Evolutionary conservation across 2,329 filamentous ascomycete species (phyloP).

Genomic region (Fusarium brachygibbosum): DNA sequence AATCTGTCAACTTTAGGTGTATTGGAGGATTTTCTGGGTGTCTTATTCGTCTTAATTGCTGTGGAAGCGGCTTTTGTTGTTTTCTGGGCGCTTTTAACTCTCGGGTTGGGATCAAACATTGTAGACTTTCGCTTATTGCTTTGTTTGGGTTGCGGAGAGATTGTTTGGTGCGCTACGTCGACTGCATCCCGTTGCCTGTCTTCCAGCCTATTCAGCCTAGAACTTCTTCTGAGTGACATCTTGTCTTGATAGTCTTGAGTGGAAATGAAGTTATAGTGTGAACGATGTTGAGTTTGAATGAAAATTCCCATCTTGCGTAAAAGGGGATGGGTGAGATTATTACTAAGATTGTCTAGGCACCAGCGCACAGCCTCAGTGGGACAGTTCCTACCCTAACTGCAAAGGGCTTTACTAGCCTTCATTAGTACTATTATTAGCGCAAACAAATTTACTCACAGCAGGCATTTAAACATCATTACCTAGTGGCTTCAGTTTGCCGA

Average conservation of each 20-base stretch:
- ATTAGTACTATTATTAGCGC: background rate
- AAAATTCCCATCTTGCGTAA: background rate
- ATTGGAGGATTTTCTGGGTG: background rate
- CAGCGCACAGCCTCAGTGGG: background rate
- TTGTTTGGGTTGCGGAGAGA: background rate
- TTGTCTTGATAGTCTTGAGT: background rate
- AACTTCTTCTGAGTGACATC: conserved; percentile 28
- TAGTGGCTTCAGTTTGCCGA: too few species aligned
- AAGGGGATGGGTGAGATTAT: background rate
- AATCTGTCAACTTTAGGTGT: background rate
- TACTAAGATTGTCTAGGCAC: background rate
- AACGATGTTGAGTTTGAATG: background rate
- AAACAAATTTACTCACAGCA: too few species aligned
- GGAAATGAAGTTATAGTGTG: background rate
- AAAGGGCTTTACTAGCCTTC: background rate
- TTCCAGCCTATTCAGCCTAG: conserved; percentile 5
- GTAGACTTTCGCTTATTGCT: background rate
- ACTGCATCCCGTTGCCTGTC: background rate
- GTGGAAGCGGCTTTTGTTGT: background rate
- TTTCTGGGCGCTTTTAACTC: background rate
- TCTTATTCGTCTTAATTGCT: background rate
- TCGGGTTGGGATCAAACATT: background rate
- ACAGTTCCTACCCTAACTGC: background rate
- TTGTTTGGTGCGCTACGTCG: background rate
- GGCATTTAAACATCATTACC: too few species aligned